Evolutionary conservation across 2,329 filamentous ascomycete genomes (phyloP).

Genomic region (Atkinsonella texensis): DNA sequence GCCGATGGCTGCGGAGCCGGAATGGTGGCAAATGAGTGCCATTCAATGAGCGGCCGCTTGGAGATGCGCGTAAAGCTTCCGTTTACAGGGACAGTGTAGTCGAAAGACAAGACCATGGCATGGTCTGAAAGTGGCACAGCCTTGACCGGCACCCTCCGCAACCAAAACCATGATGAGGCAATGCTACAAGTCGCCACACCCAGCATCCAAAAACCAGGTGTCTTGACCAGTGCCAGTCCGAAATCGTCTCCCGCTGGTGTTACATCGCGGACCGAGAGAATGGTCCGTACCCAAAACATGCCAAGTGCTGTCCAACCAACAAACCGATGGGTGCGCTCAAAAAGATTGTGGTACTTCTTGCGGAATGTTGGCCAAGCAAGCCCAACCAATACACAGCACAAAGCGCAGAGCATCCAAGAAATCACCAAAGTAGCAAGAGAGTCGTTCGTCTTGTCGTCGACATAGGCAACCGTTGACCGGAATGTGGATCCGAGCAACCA

Average conservation of each 20-base stretch:
- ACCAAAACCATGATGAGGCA: constrained; percentile 59
- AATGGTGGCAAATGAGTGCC: constrained; percentile 67
- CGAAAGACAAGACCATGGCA: constrained; percentile 59
- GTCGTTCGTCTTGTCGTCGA: constrained; percentile 16
- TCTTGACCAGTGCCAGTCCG: constrained; percentile 24
- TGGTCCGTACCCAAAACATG: constrained; percentile 52
- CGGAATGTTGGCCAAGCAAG: constrained; percentile 55
- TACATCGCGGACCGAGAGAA: constrained; percentile 40
- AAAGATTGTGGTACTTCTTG: constrained; percentile 51
- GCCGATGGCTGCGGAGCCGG: constrained; percentile 34
- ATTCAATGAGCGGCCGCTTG: constrained; percentile 52
- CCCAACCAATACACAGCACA: constrained; percentile 47
- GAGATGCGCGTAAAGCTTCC: constrained; percentile 42
- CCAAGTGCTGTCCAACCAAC: constrained; percentile 56
- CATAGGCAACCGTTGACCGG: constrained; percentile 24
- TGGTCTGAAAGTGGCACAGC: constrained; percentile 59
- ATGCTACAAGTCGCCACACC: constrained; percentile 51
- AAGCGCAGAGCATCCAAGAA: constrained; percentile 43
- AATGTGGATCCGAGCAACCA: constrained; percentile 36
- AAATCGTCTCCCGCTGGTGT: constrained; percentile 21
- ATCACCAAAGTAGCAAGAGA: constrained; percentile 34
- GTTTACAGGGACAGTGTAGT: constrained; percentile 45
- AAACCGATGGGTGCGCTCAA: constrained; percentile 62
- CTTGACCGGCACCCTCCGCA: constrained; percentile 54
- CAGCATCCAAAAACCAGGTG: constrained; percentile 54